Evolutionary conservation across 352 stramenopile species (phyloP).

Genomic region (Phytopythium kandeliae): DNA sequence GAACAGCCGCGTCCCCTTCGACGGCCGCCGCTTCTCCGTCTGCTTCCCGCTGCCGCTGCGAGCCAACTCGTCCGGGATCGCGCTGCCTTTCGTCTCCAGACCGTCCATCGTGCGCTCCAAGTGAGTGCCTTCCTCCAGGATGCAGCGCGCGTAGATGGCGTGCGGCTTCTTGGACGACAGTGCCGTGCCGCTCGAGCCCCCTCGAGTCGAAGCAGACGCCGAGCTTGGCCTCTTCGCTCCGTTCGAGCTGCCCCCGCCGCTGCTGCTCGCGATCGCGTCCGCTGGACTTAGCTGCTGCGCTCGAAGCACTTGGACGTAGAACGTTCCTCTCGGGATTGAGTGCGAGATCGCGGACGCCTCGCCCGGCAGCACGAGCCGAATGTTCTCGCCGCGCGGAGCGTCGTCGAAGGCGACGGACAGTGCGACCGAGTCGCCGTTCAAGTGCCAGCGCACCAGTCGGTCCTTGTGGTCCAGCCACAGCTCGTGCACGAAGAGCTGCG

Average conservation of each 20-base stretch:
- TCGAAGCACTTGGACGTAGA: slow-evolving; percentile 78
- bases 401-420: slow-evolving; percentile 79
- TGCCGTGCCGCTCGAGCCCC: not conserved
- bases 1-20: slow-evolving; percentile 62
- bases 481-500: slow-evolving; percentile 82
- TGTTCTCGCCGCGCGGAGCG: slow-evolving; percentile 55
- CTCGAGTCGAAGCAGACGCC: not conserved
- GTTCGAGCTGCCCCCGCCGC: slow-evolving; percentile 6
- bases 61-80: slow-evolving; percentile 16
- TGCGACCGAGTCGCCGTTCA: slow-evolving; percentile 76
- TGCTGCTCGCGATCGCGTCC: slow-evolving; percentile 15
- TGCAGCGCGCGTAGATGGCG: slow-evolving; percentile 67
- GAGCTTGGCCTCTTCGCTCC: not conserved
- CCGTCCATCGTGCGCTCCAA: slow-evolving; percentile 71
- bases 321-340: slow-evolving; percentile 66
- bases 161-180: slow-evolving; percentile 40
- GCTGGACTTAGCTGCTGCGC: slow-evolving; percentile 54
- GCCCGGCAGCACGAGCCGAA: slow-evolving; percentile 71
- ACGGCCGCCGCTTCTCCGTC: slow-evolving; percentile 41
- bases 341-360: slow-evolving; percentile 70
- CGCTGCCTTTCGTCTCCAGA: slow-evolving; percentile 33
- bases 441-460: slow-evolving; percentile 76
- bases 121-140: slow-evolving; percentile 72
- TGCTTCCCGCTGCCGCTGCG: slow-evolving; percentile 11
- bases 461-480: slow-evolving; percentile 84